Base-by-base conservation (phyloP, 306 rosid genomes). In the Prosopis cineraria region DNA sequence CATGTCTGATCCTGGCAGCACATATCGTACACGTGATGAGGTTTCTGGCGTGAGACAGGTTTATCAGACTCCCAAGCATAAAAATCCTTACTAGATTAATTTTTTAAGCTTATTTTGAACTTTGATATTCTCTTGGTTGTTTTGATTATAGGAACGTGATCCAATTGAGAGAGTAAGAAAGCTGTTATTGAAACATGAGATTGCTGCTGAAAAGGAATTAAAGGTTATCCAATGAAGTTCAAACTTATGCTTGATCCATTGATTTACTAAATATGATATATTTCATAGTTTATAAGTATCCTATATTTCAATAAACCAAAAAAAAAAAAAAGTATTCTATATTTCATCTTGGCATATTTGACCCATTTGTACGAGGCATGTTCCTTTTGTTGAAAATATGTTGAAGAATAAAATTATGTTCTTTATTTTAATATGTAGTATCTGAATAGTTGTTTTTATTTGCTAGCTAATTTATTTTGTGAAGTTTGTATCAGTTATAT, bases 1-100 rank as follows among this genome's bases (percentile, higher is more conserved):
- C 50, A 92, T 94, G 99, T 96, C 98, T 81, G 99, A 96, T 87
- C 99, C 97, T 74, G 99, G 99, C 30, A 96, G 98, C 89, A 96
- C 99, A 52, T 96, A 96, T 80, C 94, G 97, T 19, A 91, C 99
- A 34, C 97, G 99, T 81, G 99, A 93, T 84, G 98, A 96, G 84
- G 88, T 96, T 74, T 91, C 98, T 82, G 98, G 98, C 11, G 89
- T 96, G 67, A 87, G 99, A 90, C 98, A 93, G 97, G 98, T 96
- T 62, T 52, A 76, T 62, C 83, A 71, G 55, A 1, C 80, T 29
- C 58, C 20, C 40, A 36, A 22, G 34, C 27, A 69, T 43, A 44
- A 50, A 47, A 4, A 5, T 62, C 31, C 34, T 39, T 20, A 59
- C 39, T 41, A 34, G 19, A 69, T 43, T 53, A 50, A 70, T 63